Conservation (phyloP, 495 filamentous ascomycete genomes). For the Penicillium parvum region DNA sequence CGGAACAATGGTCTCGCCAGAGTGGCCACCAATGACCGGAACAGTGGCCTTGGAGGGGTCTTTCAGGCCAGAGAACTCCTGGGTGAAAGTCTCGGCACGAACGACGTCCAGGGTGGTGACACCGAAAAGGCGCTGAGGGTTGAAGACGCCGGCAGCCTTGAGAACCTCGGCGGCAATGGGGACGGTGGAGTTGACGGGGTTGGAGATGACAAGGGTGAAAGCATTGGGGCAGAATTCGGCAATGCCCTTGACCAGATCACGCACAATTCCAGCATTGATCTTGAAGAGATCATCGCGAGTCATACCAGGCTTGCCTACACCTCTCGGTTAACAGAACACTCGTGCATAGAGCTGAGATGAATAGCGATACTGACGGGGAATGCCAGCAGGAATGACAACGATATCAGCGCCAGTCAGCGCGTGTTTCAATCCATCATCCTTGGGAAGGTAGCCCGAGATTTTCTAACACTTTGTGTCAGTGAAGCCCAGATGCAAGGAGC, state of each 20-base stretch:
- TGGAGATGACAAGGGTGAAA: slow-evolving; percentile 93
- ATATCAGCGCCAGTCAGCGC: slow-evolving; percentile 89
- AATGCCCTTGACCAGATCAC: slow-evolving; percentile 75
- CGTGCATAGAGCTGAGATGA: neutral
- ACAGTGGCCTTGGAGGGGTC: slow-evolving; percentile 77
- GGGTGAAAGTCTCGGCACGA: slow-evolving; percentile 93
- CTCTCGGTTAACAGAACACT: slow-evolving; percentile 8
- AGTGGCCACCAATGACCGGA: slow-evolving; percentile 95
- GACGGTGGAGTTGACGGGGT: slow-evolving; percentile 98
- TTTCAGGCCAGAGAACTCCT: slow-evolving; percentile 73
- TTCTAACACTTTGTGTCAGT: slow-evolving; percentile 56
- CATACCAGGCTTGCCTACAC: slow-evolving; percentile 94
- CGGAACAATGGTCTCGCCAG: slow-evolving; percentile 95
- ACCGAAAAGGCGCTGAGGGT: slow-evolving; percentile 91
- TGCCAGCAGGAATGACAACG: slow-evolving; percentile 94
- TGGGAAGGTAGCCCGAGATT: slow-evolving; percentile 84
- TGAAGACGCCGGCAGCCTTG: slow-evolving; percentile 87
- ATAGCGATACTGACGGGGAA: slow-evolving; percentile 83
- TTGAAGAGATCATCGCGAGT: slow-evolving; percentile 99
- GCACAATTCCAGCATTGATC: slow-evolving; percentile 93
- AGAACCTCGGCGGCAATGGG: slow-evolving; percentile 96
- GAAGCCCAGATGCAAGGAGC: neutral
- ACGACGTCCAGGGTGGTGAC: slow-evolving; percentile 98
- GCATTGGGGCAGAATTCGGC: slow-evolving; percentile 87
- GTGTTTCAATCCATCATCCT: slow-evolving; percentile 82